Evolutionary conservation across 176 grass and related monocot species (phyloP).

Genomic region (Typha latifolia): DNA sequence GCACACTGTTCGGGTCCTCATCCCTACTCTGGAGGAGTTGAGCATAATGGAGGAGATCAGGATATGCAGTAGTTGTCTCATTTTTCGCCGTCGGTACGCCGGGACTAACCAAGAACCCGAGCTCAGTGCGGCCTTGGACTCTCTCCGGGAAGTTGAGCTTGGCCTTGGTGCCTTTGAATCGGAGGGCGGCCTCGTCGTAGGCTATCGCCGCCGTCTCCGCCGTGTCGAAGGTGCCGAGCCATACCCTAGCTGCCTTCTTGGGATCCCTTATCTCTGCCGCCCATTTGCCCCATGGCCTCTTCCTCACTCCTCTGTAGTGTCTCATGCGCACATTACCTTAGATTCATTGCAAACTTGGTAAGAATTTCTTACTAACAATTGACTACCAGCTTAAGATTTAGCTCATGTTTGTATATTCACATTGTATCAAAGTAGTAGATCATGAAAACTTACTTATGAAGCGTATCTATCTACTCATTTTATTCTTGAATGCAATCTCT

Average conservation of each 20-base stretch:
- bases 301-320: neutral
- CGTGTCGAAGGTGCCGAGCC: slow-evolving; percentile 1
- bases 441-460: no score
- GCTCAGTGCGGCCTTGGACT: neutral
- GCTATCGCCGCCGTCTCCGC: neutral
- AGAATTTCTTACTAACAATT: no score
- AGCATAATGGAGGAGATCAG: neutral
- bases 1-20: neutral
- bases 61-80: neutral
- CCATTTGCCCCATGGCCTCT: neutral
- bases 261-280: neutral
- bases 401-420: no score
- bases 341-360: no score
- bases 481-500: no score
- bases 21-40: neutral
- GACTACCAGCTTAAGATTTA: no score
- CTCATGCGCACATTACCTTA: neutral
- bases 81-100: neutral
- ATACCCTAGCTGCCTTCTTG: neutral
- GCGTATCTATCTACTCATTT: no score
- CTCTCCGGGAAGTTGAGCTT: slow-evolving; percentile 1
- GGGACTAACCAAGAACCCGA: neutral
- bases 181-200: slow-evolving; percentile 1
- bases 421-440: no score
- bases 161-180: slow-evolving; percentile 2